phyloP scores from a whole-genome alignment of 306 rosid genomes.

The Dryas alaskensis region DNA sequence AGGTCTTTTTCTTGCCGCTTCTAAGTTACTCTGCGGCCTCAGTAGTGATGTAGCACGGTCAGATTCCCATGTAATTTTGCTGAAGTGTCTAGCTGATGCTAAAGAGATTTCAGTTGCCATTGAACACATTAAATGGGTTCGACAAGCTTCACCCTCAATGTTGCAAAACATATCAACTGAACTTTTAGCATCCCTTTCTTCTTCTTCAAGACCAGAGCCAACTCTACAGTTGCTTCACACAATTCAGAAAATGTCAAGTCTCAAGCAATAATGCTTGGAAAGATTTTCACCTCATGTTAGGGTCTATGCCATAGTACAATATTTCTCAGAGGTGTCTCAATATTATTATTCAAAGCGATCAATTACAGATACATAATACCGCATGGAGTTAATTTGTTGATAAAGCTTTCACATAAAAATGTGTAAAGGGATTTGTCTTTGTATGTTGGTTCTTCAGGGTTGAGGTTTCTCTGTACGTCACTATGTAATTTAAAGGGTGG shows the following conservation, averaged over 20 bases:
- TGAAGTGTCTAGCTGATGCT: constrained; percentile 65
- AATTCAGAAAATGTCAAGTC: constrained; percentile 33
- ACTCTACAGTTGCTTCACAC: constrained; percentile 53
- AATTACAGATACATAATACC: not conserved
- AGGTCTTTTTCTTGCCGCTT: constrained; percentile 67
- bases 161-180: constrained; percentile 49
- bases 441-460: not conserved
- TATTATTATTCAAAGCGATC: not conserved
- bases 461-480: too few relatives aligned
- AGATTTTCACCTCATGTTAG: not conserved
- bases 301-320: not conserved
- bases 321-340: not conserved
- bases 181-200: constrained; percentile 62
- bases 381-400: not conserved
- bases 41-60: constrained; percentile 33
- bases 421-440: not conserved
- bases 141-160: constrained; percentile 45
- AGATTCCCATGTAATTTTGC: constrained; percentile 55
- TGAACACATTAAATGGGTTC: constrained; percentile 60
- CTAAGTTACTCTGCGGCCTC: constrained; percentile 57
- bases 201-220: constrained; percentile 50
- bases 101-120: constrained; percentile 50
- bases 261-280: not conserved
- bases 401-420: not conserved
- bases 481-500: too few relatives aligned